phyloP scores from a whole-genome alignment of 2,329 filamentous ascomycete species.

The Alternaria rosae region DNA sequence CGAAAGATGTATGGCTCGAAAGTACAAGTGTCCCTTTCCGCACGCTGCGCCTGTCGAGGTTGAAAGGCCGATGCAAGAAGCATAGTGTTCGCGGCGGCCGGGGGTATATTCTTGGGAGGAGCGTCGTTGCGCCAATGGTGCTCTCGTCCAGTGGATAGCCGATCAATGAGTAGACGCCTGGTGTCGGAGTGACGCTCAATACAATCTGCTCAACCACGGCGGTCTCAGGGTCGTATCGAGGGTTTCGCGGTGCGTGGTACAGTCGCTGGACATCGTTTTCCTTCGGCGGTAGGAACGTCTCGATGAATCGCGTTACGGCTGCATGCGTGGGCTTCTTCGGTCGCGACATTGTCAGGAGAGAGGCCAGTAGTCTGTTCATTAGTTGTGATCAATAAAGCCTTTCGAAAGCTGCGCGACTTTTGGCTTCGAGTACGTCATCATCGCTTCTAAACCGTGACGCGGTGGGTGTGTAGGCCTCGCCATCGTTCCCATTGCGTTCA shows the following conservation, averaged over 20 bases:
- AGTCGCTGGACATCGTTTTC: slow-evolving; percentile 45
- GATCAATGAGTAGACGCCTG: slow-evolving; percentile 39
- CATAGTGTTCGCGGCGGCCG: slow-evolving; percentile 39
- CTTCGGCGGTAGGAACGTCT: slow-evolving; percentile 38
- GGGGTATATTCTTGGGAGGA: neutral
- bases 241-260: slow-evolving; percentile 43
- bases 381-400: slow-evolving; percentile 4
- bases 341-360: slow-evolving; percentile 25
- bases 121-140: neutral
- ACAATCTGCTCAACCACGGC: slow-evolving; percentile 41
- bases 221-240: slow-evolving; percentile 37
- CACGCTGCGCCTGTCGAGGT: slow-evolving; percentile 38
- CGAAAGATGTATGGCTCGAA: slow-evolving; percentile 48
- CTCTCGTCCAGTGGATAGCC: slow-evolving; percentile 22
- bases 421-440: slow-evolving; percentile 32
- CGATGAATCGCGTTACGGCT: slow-evolving; percentile 37
- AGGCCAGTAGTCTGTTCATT: slow-evolving; percentile 10
- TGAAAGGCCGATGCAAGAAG: slow-evolving; percentile 46
- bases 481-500: neutral
- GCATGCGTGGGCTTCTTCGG: slow-evolving; percentile 36
- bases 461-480: neutral
- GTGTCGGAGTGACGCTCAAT: slow-evolving; percentile 42
- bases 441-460: neutral
- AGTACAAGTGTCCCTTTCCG: slow-evolving; percentile 40
- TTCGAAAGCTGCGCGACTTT: slow-evolving; percentile 12